phyloP scores from a whole-genome alignment of 495 filamentous ascomycete species.

The Opeltia flavorubescens region DNA sequence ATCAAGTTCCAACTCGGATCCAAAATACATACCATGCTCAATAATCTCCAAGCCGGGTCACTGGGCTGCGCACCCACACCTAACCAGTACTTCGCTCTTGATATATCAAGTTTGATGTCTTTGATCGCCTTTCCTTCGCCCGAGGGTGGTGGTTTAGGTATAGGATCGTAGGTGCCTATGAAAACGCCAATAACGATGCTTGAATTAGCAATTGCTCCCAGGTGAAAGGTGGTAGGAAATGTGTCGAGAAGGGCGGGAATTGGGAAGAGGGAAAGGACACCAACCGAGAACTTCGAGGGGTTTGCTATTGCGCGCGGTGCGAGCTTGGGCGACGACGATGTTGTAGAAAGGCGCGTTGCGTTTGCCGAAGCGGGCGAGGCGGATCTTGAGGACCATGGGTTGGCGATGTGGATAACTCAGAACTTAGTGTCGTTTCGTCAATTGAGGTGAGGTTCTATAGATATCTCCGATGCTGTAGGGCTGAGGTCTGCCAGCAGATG shows the following conservation, averaged over 20 bases:
- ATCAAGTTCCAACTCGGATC: conserved; percentile 14
- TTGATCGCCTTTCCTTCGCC: conserved; percentile 58
- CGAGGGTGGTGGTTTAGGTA: conserved; percentile 58
- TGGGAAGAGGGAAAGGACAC: neutral
- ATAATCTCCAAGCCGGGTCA: conserved; percentile 72
- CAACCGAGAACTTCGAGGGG: conserved; percentile 78
- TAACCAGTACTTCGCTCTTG: conserved; percentile 84
- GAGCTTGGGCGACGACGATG: conserved; percentile 90
- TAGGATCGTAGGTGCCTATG: conserved; percentile 73
- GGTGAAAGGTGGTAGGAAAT: neutral
- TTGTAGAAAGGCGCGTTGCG: conserved; percentile 83
- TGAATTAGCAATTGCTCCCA: too few species aligned
- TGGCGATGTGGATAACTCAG: too few species aligned
- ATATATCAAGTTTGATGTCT: conserved; percentile 73
- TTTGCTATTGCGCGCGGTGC: conserved; percentile 66
- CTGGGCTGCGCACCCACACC: conserved; percentile 92
- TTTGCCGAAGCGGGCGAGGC: conserved; percentile 87
- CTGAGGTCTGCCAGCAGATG: too few species aligned
- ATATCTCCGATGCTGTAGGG: too few species aligned
- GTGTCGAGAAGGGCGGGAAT: neutral
- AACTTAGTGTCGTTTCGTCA: too few species aligned
- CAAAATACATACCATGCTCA: conserved; percentile 58
- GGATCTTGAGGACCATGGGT: conserved; percentile 83
- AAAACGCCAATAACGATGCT: too few species aligned
- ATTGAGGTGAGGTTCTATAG: too few species aligned